Conservation (phyloP, 1,284 basidiomycete species). For the Pterulicium gracile region DNA sequence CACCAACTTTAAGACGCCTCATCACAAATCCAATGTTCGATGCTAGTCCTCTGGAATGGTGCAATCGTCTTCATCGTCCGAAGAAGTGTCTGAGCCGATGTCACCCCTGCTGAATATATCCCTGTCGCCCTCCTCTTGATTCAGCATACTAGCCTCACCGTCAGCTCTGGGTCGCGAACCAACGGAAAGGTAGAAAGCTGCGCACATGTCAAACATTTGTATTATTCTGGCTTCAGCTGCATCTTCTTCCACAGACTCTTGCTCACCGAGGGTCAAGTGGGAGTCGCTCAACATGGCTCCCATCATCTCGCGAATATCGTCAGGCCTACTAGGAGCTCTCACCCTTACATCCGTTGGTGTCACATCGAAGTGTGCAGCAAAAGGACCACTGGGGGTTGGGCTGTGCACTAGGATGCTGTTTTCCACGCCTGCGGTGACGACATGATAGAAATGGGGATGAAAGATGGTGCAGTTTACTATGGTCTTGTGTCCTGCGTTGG, state of each 20-base stretch:
- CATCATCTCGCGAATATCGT: constrained; percentile 24
- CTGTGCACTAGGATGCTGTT: constrained; percentile 59
- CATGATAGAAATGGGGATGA: constrained; percentile 57
- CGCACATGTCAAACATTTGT: constrained; percentile 23
- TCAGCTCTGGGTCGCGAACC: constrained; percentile 5
- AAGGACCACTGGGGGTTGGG: constrained; percentile 41
- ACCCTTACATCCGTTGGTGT: constrained; percentile 38
- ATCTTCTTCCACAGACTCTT: constrained; percentile 26
- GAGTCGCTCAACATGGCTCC: constrained; percentile 15
- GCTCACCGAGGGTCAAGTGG: constrained; percentile 17
- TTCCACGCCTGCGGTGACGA: constrained; percentile 65
- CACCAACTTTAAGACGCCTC: too few relatives aligned
- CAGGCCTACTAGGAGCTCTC: constrained; percentile 18
- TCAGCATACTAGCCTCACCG: neutral
- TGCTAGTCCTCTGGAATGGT: too few relatives aligned
- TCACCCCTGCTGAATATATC: too few relatives aligned
- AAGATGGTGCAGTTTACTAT: constrained; percentile 65
- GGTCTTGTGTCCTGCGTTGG: constrained; percentile 47
- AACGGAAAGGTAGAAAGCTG: neutral
- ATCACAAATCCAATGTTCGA: too few relatives aligned
- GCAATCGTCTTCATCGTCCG: too few relatives aligned
- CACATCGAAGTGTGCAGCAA: constrained; percentile 26
- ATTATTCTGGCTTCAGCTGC: constrained; percentile 26
- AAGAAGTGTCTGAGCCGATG: too few relatives aligned
- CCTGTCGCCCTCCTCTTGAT: neutral